Evolutionary conservation across 1,284 basidiomycete species (phyloP), one percentile per base, ranked within the genome.

Genomic region (Microbotryum scabiosae): DNA sequence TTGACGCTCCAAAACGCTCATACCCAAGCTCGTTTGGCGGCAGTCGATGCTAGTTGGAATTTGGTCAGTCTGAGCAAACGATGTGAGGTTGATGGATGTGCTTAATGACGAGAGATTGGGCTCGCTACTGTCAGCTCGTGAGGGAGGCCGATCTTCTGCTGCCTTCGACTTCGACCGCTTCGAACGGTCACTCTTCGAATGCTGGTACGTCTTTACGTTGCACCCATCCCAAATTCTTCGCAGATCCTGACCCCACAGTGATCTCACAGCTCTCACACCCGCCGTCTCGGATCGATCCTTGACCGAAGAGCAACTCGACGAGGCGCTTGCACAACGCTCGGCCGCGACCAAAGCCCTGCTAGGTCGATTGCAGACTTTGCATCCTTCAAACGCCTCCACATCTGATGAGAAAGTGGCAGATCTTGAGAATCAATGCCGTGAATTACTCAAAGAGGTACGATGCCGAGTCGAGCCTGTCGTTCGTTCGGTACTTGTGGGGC

Each of bases 351-450:
- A 55, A 21, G 45, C 62, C 23, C 62, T 68, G 21, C 58, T 68
- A 26, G 32, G 25, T 5, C 51, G 58, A 5, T 58, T 68, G 18
- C 52, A 54, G 18, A 44, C 61, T 14, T 55, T 68, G n/a, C 59
- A 58, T 21, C 62, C 62, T 43, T 47, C 50, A 43, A 32, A 23
- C 20, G 26, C 49, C 4, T 23, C 32, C 36, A 41, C 36, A 41
- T 41, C 36, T 41, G 36, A n/a, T 45, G 8, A 36, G 7, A 61
- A 54, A 44, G 59, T 62, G 25, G 60, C 63, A 5, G 52, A 61
- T 21, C 57, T 71, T 30, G 61, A 68, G 25, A 14, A 25, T 9
- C 56, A 64, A 20, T 66, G 65, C 46, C 63, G 58, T n/a, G 30
- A 48, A 0, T 54, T 68, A 28, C 53, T 64, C 18, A 36, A 60